phyloP scores from a whole-genome alignment of 441 rosid genomes.

The Euphorbia corollata region DNA sequence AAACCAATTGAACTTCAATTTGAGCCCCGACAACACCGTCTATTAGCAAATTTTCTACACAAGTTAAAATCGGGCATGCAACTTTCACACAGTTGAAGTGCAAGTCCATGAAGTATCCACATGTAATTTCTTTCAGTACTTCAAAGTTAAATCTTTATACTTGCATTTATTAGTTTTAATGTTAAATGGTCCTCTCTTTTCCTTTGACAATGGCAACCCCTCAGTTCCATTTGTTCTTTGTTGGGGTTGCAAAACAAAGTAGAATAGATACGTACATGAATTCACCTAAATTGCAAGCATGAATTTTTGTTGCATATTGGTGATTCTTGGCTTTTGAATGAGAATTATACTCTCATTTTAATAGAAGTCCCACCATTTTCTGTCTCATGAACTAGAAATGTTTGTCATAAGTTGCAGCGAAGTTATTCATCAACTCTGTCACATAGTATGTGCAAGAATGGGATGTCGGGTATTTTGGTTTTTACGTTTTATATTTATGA shows the following conservation, averaged over 20 bases:
- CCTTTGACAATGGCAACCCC: too few species aligned
- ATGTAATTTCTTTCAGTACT: neutral
- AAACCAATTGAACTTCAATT: neutral
- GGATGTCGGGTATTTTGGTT: neutral
- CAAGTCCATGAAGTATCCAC: neutral
- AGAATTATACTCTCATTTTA: neutral
- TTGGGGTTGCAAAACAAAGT: neutral
- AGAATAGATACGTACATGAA: neutral
- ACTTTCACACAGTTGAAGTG: neutral
- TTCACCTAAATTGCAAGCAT: neutral
- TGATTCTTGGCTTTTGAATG: neutral
- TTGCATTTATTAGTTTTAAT: too few species aligned
- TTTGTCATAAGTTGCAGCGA: neutral
- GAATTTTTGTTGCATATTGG: neutral
- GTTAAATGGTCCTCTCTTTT: too few species aligned
- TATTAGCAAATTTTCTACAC: too few species aligned
- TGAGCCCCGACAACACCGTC: neutral
- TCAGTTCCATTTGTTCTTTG: neutral
- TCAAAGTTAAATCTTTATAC: neutral
- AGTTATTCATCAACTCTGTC: neutral
- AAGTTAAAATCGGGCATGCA: neutral
- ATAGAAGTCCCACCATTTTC: neutral
- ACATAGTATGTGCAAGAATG: neutral
- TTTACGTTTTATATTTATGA: conserved; percentile 5
- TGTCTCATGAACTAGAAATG: neutral